These are phyloP conservation scores for Komagataella mondaviorum DNA, from an alignment of 805 yeast genomes.

Conservation along the genomic window DNA sequence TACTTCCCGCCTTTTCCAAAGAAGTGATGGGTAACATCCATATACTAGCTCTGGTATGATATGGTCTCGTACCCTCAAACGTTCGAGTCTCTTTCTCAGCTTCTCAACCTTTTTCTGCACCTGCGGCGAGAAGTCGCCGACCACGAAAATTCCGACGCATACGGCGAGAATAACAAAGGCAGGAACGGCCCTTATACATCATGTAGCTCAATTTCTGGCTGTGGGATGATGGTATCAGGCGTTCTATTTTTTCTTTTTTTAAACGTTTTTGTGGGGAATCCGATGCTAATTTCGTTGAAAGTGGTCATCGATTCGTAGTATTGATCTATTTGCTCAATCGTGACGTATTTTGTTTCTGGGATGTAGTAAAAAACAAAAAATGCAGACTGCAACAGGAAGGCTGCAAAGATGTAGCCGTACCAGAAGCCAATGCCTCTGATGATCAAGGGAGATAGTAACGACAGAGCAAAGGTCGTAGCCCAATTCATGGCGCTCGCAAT, in stretches of 20 bases:
- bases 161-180: background rate
- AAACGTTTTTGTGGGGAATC: background rate
- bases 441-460: constrained; percentile 60
- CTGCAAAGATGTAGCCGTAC: constrained; percentile 46
- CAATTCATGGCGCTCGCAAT: constrained; percentile 53
- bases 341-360: constrained; percentile 18
- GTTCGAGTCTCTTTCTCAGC: background rate
- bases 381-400: constrained; percentile 8
- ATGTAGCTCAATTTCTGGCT: background rate
- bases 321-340: constrained; percentile 11
- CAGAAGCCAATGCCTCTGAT: constrained; percentile 47
- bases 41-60: background rate
- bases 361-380: constrained; percentile 14
- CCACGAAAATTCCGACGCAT: background rate
- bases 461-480: constrained; percentile 48
- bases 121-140: background rate
- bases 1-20: no score
- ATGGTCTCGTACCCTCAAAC: background rate
- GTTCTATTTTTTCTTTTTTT: background rate
- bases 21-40: no score
- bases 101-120: background rate
- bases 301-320: background rate
- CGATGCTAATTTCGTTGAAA: background rate
- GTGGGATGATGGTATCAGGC: background rate
- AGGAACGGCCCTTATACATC: background rate